phyloP scores from a whole-genome alignment of 768 basidiomycete genomes.

The Suillus subluteus region DNA sequence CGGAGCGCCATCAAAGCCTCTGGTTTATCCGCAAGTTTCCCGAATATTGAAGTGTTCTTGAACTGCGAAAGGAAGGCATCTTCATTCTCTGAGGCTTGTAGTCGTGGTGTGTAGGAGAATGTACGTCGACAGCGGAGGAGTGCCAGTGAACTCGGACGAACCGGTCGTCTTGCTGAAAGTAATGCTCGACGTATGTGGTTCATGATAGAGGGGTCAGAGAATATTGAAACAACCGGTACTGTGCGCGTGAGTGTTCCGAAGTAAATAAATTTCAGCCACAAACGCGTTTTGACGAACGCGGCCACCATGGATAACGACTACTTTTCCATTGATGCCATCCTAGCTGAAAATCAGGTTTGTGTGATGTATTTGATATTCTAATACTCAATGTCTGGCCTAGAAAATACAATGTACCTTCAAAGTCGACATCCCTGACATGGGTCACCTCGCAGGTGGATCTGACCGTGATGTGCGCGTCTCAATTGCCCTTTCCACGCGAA shows the following conservation, averaged over 20 bases:
- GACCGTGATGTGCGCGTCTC: conserved; percentile 71
- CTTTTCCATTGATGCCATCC: conserved; percentile 88
- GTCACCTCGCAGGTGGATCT: conserved; percentile 85
- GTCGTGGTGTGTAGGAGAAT: conserved; percentile 33
- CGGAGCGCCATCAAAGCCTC: conserved; percentile 53
- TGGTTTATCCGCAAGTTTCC: conserved; percentile 52
- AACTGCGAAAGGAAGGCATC: conserved; percentile 44
- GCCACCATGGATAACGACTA: conserved; percentile 84
- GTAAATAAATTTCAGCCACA: conserved; percentile 19
- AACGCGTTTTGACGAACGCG: conserved; percentile 21
- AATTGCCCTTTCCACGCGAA: conserved; percentile 2
- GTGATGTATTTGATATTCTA: not conserved
- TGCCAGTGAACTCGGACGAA: conserved; percentile 17
- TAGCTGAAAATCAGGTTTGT: conserved; percentile 86
- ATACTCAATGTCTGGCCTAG: conserved; percentile 39
- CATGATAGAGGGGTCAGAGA: conserved; percentile 21
- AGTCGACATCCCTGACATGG: conserved; percentile 80
- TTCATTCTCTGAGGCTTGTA: conserved; percentile 37
- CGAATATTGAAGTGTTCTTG: conserved; percentile 47
- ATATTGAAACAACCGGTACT: not conserved
- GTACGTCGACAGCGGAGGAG: conserved; percentile 24
- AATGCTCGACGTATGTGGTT: conserved; percentile 23
- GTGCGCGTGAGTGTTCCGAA: not conserved
- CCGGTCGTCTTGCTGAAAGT: conserved; percentile 20
- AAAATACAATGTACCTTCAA: conserved; percentile 96